Percentiles rank a stretch among this genome's conserved stretches.
phyloP scores from a whole-genome alignment of 192 early-diverging fungal genomes.

The Oehlia diaphana region DNA sequence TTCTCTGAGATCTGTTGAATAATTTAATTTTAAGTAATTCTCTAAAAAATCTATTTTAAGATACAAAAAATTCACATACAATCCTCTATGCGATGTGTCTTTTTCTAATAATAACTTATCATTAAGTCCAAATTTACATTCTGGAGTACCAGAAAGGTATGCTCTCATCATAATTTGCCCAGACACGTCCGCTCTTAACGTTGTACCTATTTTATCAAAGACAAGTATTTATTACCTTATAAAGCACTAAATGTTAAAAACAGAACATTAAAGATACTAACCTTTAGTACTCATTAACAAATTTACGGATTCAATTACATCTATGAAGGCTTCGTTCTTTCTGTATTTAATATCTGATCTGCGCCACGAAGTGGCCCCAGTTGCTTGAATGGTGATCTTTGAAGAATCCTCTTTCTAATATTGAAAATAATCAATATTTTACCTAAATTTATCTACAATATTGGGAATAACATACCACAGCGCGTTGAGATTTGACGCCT shows the following conservation, averaged over 20 bases:
- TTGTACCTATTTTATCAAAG: constrained; percentile 58
- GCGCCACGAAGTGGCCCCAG: constrained; percentile 92
- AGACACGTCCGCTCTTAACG: constrained; percentile 84
- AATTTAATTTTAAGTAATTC: neutral
- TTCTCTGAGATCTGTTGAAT: neutral
- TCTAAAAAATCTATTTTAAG: neutral
- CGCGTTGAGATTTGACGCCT: constrained; percentile 75
- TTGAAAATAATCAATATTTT: neutral
- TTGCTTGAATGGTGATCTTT: constrained; percentile 93
- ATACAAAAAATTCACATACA: constrained; percentile 28
- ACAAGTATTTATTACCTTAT: neutral
- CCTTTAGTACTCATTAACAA: constrained; percentile 74
- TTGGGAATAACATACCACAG: constrained; percentile 38
- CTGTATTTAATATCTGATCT: constrained; percentile 91
- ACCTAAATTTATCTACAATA: neutral
- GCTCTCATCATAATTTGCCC: constrained; percentile 92
- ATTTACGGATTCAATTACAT: constrained; percentile 98
- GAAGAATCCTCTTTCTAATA: constrained; percentile 55
- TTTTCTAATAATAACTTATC: constrained; percentile 90
- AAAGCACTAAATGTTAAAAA: neutral
- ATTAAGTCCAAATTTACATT: constrained; percentile 97
- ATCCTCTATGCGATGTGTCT: constrained; percentile 49
- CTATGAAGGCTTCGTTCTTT: constrained; percentile 98
- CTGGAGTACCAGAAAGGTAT: constrained; percentile 96
- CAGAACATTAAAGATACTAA: neutral